A percentile compares a stretch with the other conserved stretches of the same genome.
Conservation (phyloP, 805 yeast species). For the Yamadazyma insecticola region DNA sequence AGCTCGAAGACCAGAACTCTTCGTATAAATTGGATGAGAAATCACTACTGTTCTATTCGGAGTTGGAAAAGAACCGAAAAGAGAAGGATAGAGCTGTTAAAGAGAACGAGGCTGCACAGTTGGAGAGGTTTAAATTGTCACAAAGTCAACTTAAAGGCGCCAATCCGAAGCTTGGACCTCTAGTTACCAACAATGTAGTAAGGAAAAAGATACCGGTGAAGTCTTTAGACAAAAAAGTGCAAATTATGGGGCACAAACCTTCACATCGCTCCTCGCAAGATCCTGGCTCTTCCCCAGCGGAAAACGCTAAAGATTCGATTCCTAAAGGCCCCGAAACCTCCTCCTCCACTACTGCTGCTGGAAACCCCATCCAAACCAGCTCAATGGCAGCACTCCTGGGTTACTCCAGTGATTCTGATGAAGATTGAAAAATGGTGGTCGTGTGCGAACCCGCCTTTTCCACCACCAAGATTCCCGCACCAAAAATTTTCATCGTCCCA, state of each 20-base stretch:
- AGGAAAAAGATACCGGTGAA: too few relatives aligned
- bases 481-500: background rate
- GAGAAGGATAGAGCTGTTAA: conserved; percentile 16
- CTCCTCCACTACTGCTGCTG: too few relatives aligned
- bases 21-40: conserved; percentile 36
- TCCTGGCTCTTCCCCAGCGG: too few relatives aligned
- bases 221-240: too few relatives aligned
- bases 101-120: conserved; percentile 18
- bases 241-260: too few relatives aligned
- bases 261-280: too few relatives aligned
- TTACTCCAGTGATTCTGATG: background rate
- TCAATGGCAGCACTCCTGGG: background rate
- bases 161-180: too few relatives aligned
- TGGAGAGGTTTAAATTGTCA: conserved; percentile 8
- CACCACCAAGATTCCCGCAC: background rate
- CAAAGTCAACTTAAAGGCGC: too few relatives aligned
- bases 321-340: too few relatives aligned
- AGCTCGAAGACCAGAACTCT: conserved; percentile 30
- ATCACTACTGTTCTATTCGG: conserved; percentile 31
- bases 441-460: background rate
- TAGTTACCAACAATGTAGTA: too few relatives aligned
- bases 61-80: conserved; percentile 17
- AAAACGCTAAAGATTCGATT: too few relatives aligned
- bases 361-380: too few relatives aligned
- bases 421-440: background rate